Evolutionary conservation across 1,284 basidiomycete genomes (phyloP), one percentile per base, ranked within the genome.

Genomic region (Fomitopsis betulina): DNA sequence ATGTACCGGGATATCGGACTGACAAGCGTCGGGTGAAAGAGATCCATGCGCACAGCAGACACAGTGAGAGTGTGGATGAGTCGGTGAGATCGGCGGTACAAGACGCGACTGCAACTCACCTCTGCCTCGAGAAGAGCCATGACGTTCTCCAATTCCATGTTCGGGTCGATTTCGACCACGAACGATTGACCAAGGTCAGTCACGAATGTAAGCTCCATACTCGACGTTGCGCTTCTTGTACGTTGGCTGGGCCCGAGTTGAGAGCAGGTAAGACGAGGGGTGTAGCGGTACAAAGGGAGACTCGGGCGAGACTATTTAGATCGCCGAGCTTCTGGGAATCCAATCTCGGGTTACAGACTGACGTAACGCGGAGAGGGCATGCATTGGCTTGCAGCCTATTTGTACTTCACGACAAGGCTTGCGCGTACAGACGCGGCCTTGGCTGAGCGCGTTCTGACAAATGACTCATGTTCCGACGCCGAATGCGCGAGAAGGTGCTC

Each of bases 121-220:
- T 97, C 94, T 0, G 87, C 94, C 72, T 96, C 94, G 25, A 96
- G 79, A 56, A 97, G 78, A 8, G 91, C 94, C 81, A 89, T 89
- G 39, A 96, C 85, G 70, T 94, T 91, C 76, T 92, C 90, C 27
- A 97, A 79, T 68, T 90, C 85, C 90, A 97, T 93, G 50, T 82
- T 82, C 0, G 91, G 81, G 73, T 94, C 91, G 63, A 96, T 93
- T 68, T 96, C 94, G 57, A 96, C 74, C 49, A 79, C 74, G 70
- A 87, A 94, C 0, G 84, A 79, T 61, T 86, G 79, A 4, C 93
- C 94, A n/a, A 85, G 71, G 57, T 94, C 91, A 56, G 79, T 91
- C 43, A 87, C 73, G 67, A 97, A 91, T 0, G 93, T 94, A 62
- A 97, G 76, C 65, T 85, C 80, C 93, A 96, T 96, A 59, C 61